Evolutionary conservation across 2,329 filamentous ascomycete species (phyloP), one percentile per base, ranked within the genome.

Genomic region (Venturia nashicola): DNA sequence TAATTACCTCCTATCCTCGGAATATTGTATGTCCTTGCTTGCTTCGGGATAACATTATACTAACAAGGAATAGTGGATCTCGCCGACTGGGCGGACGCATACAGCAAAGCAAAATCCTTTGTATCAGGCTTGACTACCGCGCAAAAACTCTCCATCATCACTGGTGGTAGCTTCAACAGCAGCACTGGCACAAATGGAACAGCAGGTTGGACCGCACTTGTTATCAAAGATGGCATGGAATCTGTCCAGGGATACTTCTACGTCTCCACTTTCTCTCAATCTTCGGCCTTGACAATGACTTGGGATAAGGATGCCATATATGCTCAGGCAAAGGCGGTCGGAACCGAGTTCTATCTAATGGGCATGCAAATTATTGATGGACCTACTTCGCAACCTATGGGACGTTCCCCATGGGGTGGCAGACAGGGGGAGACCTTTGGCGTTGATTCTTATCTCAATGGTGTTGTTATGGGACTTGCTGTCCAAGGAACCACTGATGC

Each of bases 401-500:
- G 89, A 61, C 84, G 87, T 64, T 76, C 80, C 11, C 85, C 86
- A 1, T 83, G 84, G 68, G 87, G 83, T 42, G 88, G 88, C 36
- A 79, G 86, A 36, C 87, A 87, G 72, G 90, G 88, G 89, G 86
- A 88, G 74, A 82, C 78, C 11, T 85, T 84, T 76, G 85, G 86
- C 5, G 86, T 88, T 2, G 90, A 94, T 69, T 90, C 90, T 0
- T 86, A 87, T 18, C 79, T 91, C 63, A 86, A 89, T 62, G 91
- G 88, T 63, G 78, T 87, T 67, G 84, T 85, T 63, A 86, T 91
- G 68, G 84, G 84, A 46, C 81, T 88, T 71, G 89, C 87, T 1
- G 82, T 95, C 66, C 82, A 84, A 71, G 91, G 91, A 66, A 92
- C 94, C 51, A 91, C 96, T 72, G 83, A 87, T 70, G 85, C 86